Evolutionary conservation across 805 yeast species (phyloP).

Genomic region (Kuraishia floccosa): DNA sequence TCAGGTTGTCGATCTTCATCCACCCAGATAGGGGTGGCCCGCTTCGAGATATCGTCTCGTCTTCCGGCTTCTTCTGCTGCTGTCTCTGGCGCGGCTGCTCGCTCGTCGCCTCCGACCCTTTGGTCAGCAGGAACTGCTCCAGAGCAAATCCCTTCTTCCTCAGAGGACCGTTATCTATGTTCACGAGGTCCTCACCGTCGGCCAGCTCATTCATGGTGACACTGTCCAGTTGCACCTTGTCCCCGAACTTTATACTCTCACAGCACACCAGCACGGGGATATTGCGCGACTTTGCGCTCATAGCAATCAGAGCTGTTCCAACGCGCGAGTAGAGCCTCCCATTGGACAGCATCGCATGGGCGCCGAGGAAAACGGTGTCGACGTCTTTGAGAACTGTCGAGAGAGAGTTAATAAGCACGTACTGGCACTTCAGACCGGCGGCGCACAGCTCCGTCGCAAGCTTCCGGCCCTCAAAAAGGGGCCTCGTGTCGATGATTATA

Average conservation of each 20-base stretch:
- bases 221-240: conserved; percentile 92
- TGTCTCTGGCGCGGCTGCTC: background rate
- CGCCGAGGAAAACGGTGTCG: conserved; percentile 87
- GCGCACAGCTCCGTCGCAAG: conserved; percentile 54
- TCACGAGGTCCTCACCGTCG: conserved; percentile 62
- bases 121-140: conserved; percentile 44
- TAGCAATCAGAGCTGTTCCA: conserved; percentile 89
- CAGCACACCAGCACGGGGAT: conserved; percentile 94
- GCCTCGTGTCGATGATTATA: conserved; percentile 85
- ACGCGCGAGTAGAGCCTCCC: conserved; percentile 90
- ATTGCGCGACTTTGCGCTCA: conserved; percentile 78
- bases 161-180: conserved; percentile 36
- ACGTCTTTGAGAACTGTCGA: conserved; percentile 77
- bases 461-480: conserved; percentile 85
- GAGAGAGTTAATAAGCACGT: conserved; percentile 69
- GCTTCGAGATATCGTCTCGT: no score
- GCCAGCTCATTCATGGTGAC: conserved; percentile 89
- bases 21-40: conserved; percentile 52
- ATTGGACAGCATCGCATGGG: conserved; percentile 93
- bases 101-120: conserved; percentile 15
- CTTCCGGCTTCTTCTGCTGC: conserved; percentile 11
- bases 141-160: conserved; percentile 53
- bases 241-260: conserved; percentile 89
- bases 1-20: conserved; percentile 51
- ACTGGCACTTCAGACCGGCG: conserved; percentile 61